These are phyloP conservation scores for Trypanosoma boissoni DNA, from an alignment of 208 protist species.

Conservation along the genomic window DNA sequence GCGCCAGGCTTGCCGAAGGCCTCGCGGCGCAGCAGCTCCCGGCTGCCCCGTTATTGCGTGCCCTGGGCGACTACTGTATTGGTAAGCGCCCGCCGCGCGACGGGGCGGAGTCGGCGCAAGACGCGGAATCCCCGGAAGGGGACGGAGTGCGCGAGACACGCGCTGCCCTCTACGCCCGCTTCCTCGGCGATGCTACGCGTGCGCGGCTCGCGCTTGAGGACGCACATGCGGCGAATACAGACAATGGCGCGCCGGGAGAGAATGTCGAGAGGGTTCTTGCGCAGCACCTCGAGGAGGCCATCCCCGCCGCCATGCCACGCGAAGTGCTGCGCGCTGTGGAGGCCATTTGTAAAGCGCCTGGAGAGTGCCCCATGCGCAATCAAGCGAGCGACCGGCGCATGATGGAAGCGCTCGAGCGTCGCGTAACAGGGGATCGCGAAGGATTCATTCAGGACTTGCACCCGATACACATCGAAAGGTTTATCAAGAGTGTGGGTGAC, in stretches of 20 bases:
- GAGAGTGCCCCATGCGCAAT: conserved; percentile 41
- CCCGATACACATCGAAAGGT: conserved; percentile 15
- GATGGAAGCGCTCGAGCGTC: conserved; percentile 25
- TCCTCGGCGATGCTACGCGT: conserved; percentile 30
- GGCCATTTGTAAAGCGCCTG: conserved; percentile 26
- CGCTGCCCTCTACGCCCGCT: conserved; percentile 35
- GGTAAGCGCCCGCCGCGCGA: conserved; percentile 51
- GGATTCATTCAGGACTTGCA: conserved; percentile 27
- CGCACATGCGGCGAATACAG: conserved; percentile 32
- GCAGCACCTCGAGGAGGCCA: conserved; percentile 35
- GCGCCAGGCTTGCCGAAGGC: conserved; percentile 25
- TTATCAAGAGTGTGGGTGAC: conserved; percentile 16
- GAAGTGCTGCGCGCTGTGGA: conserved; percentile 30
- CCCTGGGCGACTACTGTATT: conserved; percentile 41
- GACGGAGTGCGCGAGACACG: conserved; percentile 9
- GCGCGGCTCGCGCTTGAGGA: conserved; percentile 51
- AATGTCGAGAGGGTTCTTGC: conserved; percentile 40
- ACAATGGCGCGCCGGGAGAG: conserved; percentile 26
- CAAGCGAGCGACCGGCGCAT: conserved; percentile 40
- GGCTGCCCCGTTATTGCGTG: conserved; percentile 33
- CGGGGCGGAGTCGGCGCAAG: conserved; percentile 6
- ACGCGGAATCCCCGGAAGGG: conserved; percentile 22
- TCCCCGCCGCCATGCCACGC: conserved; percentile 23
- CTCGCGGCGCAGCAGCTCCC: conserved; percentile 31
- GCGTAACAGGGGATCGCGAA: conserved; percentile 29